A percentile compares a stretch with the other conserved stretches of the same genome.
Conservation (phyloP, 1,284 basidiomycete genomes). For the Rhodotorula mucilaginosa region DNA sequence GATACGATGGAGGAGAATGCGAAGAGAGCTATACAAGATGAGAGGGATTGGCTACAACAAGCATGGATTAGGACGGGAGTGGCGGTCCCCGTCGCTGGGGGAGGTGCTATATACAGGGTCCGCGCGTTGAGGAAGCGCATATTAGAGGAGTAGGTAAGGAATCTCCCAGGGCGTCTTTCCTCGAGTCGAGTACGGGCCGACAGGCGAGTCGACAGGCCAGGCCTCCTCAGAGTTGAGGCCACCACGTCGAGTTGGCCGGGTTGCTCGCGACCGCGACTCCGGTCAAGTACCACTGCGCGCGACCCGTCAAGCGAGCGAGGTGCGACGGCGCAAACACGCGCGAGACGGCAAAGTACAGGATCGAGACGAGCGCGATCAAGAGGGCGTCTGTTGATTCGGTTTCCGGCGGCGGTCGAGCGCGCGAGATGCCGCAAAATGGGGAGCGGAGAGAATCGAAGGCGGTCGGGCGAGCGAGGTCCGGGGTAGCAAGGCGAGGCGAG, state of each 20-base stretch:
- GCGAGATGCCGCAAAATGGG: neutral
- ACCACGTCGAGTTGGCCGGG: neutral
- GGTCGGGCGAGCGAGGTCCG: neutral
- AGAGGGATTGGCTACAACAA: neutral
- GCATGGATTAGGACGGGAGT: neutral
- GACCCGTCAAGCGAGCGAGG: neutral
- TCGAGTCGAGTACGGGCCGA: too few species aligned
- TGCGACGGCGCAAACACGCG: conserved; percentile 6
- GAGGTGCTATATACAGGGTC: neutral
- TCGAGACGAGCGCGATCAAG: conserved; percentile 4
- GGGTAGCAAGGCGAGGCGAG: neutral
- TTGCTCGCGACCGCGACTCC: neutral
- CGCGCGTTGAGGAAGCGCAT: neutral
- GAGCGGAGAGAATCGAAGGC: neutral
- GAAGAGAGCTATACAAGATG: neutral
- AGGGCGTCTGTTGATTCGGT: conserved; percentile 3
- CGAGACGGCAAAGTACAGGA: conserved; percentile 10
- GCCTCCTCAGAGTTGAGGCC: neutral
- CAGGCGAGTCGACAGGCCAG: neutral
- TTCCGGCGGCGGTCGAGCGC: neutral
- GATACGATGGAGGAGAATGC: neutral
- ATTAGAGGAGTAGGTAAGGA: neutral
- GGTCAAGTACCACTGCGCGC: conserved; percentile 6
- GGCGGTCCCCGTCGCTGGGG: neutral
- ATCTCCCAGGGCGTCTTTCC: too few species aligned